These are phyloP conservation scores for Saturnispora dispora DNA, from an alignment of 805 yeast species.

Conservation along the genomic window DNA sequence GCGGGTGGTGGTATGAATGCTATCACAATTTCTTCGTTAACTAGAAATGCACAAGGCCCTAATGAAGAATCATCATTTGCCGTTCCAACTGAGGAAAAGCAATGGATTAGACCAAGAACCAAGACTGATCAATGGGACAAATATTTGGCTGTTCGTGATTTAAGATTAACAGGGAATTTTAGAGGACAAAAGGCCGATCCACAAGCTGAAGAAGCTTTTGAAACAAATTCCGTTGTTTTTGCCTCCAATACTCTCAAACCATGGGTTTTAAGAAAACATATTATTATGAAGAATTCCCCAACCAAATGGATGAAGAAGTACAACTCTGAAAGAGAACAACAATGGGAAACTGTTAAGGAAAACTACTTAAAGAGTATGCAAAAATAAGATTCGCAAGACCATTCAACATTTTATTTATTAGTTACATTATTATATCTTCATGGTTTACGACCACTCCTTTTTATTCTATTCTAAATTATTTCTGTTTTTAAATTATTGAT, in stretches of 20 bases:
- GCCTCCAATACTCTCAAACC: conserved; percentile 27
- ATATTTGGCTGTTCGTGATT: conserved; percentile 60
- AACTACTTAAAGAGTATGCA: conserved; percentile 30
- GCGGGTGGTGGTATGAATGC: conserved; percentile 44
- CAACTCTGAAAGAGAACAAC: conserved; percentile 24
- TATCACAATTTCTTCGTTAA: conserved; percentile 23
- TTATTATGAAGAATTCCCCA: conserved; percentile 33
- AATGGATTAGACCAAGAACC: conserved; percentile 44
- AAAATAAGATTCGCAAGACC: conserved; percentile 13
- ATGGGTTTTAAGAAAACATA: conserved; percentile 32
- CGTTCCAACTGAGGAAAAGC: conserved; percentile 35
- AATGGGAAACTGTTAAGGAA: conserved; percentile 29
- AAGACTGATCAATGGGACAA: conserved; percentile 47
- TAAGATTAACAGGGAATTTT: conserved; percentile 62
- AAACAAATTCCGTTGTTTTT: conserved; percentile 47
- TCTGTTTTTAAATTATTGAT: neutral
- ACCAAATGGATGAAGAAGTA: conserved; percentile 30
- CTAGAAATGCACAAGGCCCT: conserved; percentile 29
- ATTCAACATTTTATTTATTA: conserved; percentile 11
- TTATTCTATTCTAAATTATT: conserved; percentile 3
- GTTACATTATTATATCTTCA: conserved; percentile 10
- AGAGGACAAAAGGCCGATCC: conserved; percentile 62
- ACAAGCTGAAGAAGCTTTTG: conserved; percentile 63
- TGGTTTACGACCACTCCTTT: conserved; percentile 3
- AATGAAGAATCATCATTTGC: conserved; percentile 29